phyloP scores from a whole-genome alignment of 2,329 filamentous ascomycete genomes.

The Colletotrichum limetticola region DNA sequence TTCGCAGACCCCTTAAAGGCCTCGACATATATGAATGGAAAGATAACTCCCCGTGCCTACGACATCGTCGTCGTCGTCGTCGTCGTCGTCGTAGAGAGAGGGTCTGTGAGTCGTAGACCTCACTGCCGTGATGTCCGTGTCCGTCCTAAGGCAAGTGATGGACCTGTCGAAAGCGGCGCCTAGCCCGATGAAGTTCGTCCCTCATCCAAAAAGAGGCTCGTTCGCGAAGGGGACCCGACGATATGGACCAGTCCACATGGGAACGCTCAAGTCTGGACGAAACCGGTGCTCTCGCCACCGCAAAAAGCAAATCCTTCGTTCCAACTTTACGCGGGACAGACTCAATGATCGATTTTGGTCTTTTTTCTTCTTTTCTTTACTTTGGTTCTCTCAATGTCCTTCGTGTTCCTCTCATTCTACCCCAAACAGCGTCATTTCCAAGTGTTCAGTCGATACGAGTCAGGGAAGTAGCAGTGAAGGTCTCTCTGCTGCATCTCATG shows the following conservation, averaged over 20 bases:
- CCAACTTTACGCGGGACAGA: not conserved
- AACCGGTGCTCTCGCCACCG: constrained; percentile 1
- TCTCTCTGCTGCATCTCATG: not conserved
- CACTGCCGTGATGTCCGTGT: constrained; percentile 19
- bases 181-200: constrained; percentile 8
- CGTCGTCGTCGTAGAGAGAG: not conserved
- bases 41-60: not conserved
- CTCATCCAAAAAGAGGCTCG: constrained; percentile 20
- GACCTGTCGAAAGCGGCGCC: not conserved
- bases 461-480: constrained; percentile 10
- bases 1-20: not conserved
- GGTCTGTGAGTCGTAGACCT: constrained; percentile 14
- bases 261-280: constrained; percentile 12
- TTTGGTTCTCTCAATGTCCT: not conserved
- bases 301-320: not conserved
- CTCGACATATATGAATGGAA: not conserved
- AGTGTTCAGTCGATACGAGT: constrained; percentile 20
- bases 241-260: constrained; percentile 23
- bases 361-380: not conserved
- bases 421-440: not conserved
- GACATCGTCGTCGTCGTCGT: not conserved
- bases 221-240: constrained; percentile 31
- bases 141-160: constrained; percentile 10
- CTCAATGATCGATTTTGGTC: not conserved
- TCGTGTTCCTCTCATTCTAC: constrained; percentile 13